A percentile compares a stretch with the other conserved stretches of the same genome.
phyloP scores from a whole-genome alignment of 306 rosid genomes.

The Carpinus viminea region DNA sequence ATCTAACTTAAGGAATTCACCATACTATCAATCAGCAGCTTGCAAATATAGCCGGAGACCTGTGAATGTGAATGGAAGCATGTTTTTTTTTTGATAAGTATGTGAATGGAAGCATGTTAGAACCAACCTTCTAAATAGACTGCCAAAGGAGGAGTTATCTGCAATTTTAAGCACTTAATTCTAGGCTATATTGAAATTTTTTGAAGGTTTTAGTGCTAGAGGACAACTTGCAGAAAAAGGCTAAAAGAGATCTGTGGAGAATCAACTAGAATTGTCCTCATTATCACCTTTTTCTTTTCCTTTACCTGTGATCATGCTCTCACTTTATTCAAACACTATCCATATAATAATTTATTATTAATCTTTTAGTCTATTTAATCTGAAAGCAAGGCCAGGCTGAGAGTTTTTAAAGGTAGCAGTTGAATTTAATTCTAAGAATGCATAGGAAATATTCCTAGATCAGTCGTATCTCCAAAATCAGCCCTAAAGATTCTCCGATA shows the following conservation, averaged over 20 bases:
- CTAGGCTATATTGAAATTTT: background rate
- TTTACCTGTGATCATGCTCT: background rate
- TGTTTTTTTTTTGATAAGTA: too few relatives aligned
- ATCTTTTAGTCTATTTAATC: background rate
- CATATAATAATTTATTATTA: background rate
- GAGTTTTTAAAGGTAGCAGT: background rate
- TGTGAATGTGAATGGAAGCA: background rate
- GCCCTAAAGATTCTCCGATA: background rate
- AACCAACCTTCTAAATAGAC: background rate
- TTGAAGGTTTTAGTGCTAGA: background rate
- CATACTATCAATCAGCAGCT: background rate
- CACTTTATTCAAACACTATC: slow-evolving; percentile 3
- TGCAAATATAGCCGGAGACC: background rate
- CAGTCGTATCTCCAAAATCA: background rate
- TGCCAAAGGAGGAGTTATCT: background rate
- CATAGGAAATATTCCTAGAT: background rate
- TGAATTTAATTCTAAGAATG: background rate
- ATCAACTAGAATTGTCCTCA: slow-evolving; percentile 20
- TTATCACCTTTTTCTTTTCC: background rate
- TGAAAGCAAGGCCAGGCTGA: background rate
- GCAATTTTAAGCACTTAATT: background rate
- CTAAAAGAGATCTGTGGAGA: slow-evolving; percentile 14
- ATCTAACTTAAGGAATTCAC: background rate
- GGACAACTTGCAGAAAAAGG: slow-evolving; percentile 13
- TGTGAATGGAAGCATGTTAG: background rate